These are phyloP conservation scores for Cutaneotrichosporon sp. DNA, from an alignment of 1,284 basidiomycete species.

Conservation along the genomic window DNA sequence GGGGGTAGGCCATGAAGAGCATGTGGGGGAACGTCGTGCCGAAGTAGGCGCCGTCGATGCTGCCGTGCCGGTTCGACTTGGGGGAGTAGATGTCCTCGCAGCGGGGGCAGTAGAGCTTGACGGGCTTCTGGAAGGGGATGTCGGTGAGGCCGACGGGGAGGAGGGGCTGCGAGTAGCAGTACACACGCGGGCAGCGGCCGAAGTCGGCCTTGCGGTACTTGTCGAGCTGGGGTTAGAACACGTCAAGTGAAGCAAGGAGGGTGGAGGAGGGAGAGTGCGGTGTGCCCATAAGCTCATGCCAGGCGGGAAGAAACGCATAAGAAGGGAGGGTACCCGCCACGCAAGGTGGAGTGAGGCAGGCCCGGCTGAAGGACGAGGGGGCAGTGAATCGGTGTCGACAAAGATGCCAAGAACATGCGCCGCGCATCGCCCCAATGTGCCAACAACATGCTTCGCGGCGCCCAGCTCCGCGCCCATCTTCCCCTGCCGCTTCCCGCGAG, in stretches of 20 bases:
- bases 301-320: too few relatives aligned
- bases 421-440: too few relatives aligned
- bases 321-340: too few relatives aligned
- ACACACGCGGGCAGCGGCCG: constrained; percentile 89
- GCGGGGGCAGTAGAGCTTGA: constrained; percentile 93
- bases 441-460: neutral
- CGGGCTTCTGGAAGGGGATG: constrained; percentile 91
- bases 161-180: constrained; percentile 87
- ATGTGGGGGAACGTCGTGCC: constrained; percentile 96
- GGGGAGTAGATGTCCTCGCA: constrained; percentile 97
- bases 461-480: neutral
- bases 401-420: too few relatives aligned
- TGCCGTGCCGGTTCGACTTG: constrained; percentile 89
- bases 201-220: constrained; percentile 98
- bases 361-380: too few relatives aligned
- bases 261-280: too few relatives aligned
- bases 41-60: constrained; percentile 95
- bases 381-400: too few relatives aligned
- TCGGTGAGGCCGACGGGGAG: constrained; percentile 94
- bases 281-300: too few relatives aligned
- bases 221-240: constrained; percentile 66
- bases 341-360: too few relatives aligned
- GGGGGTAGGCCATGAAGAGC: constrained; percentile 91
- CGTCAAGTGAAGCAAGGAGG: neutral
- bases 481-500: neutral